A percentile compares a stretch with the other conserved stretches of the same genome.
Conservation (phyloP, 2,329 filamentous ascomycete genomes). For the Colletotrichum sp. region DNA sequence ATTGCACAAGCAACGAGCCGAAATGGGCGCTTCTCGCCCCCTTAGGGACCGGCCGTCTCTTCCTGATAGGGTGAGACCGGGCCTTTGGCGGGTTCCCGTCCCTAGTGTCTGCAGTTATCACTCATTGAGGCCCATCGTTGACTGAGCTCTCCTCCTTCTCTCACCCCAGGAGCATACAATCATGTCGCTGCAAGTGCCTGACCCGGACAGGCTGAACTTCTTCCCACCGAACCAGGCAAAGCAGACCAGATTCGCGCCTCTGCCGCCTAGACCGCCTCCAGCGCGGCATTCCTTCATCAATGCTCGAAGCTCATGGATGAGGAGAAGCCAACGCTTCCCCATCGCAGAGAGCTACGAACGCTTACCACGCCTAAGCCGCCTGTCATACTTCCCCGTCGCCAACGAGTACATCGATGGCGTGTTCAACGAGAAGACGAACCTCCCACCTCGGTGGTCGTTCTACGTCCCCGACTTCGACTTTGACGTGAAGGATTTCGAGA, state of each 20-base stretch:
- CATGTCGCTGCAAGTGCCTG: conserved; percentile 16
- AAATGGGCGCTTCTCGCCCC: conserved; percentile 6
- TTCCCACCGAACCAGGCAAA: background rate
- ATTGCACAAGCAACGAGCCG: conserved; percentile 1
- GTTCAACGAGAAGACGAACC: conserved; percentile 22
- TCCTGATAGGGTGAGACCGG: conserved; percentile 5
- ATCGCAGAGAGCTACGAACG: background rate
- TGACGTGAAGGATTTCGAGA: conserved; percentile 17
- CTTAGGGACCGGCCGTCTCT: background rate
- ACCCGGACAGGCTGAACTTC: conserved; percentile 7
- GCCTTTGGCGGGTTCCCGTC: background rate
- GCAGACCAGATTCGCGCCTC: conserved; percentile 19
- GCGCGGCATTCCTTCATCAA: conserved; percentile 3
- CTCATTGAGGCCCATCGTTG: conserved; percentile 11
- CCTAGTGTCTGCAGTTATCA: conserved; percentile 15
- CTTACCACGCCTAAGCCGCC: conserved; percentile 6
- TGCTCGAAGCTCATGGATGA: conserved; percentile 18
- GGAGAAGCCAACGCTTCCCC: conserved; percentile 6
- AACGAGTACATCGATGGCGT: conserved; percentile 23
- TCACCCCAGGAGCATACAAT: conserved; percentile 1
- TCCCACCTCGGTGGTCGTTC: conserved; percentile 23
- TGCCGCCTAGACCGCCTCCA: conserved; percentile 4
- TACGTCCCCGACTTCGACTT: conserved; percentile 25
- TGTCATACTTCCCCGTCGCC: conserved; percentile 21
- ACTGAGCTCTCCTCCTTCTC: background rate